Percentiles rank a stretch among this genome's conserved stretches.
phyloP scores from a whole-genome alignment of 1,139 yeast species.

The Geotrichum histeridarum region DNA sequence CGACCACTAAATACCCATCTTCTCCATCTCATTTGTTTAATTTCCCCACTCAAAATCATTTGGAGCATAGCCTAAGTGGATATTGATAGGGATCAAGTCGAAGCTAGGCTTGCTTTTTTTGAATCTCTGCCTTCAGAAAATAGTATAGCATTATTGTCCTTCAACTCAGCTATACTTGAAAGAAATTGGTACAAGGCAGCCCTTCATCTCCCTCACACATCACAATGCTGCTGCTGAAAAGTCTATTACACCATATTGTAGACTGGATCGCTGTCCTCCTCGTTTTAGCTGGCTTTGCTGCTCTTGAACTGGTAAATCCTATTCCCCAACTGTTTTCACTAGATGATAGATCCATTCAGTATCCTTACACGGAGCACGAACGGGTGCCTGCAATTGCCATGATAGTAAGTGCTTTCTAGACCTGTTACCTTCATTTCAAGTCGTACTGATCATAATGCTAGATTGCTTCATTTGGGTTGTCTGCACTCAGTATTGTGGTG shows the following conservation, averaged over 20 bases:
- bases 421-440: neutral
- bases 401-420: slow-evolving; percentile 7
- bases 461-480: slow-evolving; percentile 32
- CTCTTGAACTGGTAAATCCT: slow-evolving; percentile 29
- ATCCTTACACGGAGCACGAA: slow-evolving; percentile 51
- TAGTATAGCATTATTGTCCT: too few species aligned
- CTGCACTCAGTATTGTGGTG: slow-evolving; percentile 31
- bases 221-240: neutral
- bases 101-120: too few species aligned
- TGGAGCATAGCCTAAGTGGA: too few species aligned
- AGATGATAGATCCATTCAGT: slow-evolving; percentile 41
- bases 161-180: too few species aligned
- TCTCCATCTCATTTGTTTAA: too few species aligned
- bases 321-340: slow-evolving; percentile 34
- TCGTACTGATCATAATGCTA: neutral
- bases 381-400: slow-evolving; percentile 42
- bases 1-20: too few species aligned
- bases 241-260: slow-evolving; percentile 9
- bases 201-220: neutral
- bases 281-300: neutral
- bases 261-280: slow-evolving; percentile 15
- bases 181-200: too few species aligned
- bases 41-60: too few species aligned
- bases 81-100: too few species aligned
- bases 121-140: too few species aligned